Conservation (phyloP, 164 flowering plant genomes). For the Stephania cephalantha region DNA sequence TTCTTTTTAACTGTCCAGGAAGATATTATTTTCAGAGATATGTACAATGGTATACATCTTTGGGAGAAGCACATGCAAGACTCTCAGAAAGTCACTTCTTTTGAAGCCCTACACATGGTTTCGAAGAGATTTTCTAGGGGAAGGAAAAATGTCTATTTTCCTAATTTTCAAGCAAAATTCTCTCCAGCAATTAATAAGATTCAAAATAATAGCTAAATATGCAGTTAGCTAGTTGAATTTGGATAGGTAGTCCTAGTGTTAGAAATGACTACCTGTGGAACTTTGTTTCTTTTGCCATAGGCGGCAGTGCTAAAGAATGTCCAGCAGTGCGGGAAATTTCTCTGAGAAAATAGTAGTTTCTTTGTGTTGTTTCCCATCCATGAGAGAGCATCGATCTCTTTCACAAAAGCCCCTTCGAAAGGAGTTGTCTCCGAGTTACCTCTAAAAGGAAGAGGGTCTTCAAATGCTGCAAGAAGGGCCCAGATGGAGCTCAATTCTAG, state of each 20-base stretch:
- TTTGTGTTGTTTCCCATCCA: conserved; percentile 93
- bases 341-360: conserved; percentile 45
- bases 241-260: neutral
- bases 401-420: conserved; percentile 94
- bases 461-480: conserved; percentile 97
- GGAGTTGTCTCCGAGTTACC: conserved; percentile 20
- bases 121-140: no score
- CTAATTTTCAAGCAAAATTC: no score
- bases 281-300: conserved; percentile 75
- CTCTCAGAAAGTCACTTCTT: no score
- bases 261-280: conserved; percentile 63
- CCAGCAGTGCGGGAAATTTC: conserved; percentile 73
- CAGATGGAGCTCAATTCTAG: conserved; percentile 85
- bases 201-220: neutral
- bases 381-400: conserved; percentile 79
- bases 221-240: neutral
- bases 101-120: no score
- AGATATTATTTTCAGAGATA: no score
- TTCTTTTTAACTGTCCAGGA: no score
- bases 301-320: conserved; percentile 88
- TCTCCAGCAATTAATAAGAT: neutral
- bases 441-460: conserved; percentile 74
- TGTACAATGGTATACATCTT: no score
- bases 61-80: no score
- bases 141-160: no score